Evolutionary conservation across 495 filamentous ascomycete genomes (phyloP).

Genomic region (Daldinia bambusicola): DNA sequence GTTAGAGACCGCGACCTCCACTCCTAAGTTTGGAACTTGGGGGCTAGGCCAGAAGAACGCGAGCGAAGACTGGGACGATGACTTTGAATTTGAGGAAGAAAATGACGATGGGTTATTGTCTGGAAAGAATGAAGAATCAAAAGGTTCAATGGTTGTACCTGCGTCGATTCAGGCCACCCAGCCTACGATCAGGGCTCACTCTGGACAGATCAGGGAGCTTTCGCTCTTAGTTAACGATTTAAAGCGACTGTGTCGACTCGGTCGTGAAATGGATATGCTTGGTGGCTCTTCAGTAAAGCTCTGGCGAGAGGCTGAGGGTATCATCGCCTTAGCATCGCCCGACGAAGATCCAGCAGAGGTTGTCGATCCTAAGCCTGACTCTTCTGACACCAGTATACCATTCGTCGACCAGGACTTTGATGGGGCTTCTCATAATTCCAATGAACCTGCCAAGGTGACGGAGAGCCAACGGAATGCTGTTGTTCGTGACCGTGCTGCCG

Average conservation of each 20-base stretch:
- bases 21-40: conserved; percentile 90
- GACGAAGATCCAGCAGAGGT: conserved; percentile 74
- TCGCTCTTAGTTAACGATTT: conserved; percentile 75
- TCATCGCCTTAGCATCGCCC: conserved; percentile 84
- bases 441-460: conserved; percentile 50
- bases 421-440: conserved; percentile 51
- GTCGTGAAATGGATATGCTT: conserved; percentile 71
- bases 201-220: conserved; percentile 85
- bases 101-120: conserved; percentile 44
- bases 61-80: conserved; percentile 87
- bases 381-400: conserved; percentile 54
- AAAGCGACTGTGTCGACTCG: conserved; percentile 79
- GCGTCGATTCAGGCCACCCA: conserved; percentile 84
- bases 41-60: conserved; percentile 82
- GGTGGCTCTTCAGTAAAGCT: conserved; percentile 69
- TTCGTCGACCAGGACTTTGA: conserved; percentile 70
- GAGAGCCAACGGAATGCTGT: conserved; percentile 52
- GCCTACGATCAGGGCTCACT: conserved; percentile 84
- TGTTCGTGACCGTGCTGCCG: conserved; percentile 53
- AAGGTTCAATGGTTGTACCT: conserved; percentile 77
- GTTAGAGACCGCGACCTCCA: conserved; percentile 63
- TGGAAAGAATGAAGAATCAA: conserved; percentile 58
- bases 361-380: conserved; percentile 45
- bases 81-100: conserved; percentile 78
- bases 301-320: conserved; percentile 89